These are phyloP conservation scores for Pisolithus microcarpus DNA, from an alignment of 768 basidiomycete genomes.

Conservation along the genomic window DNA sequence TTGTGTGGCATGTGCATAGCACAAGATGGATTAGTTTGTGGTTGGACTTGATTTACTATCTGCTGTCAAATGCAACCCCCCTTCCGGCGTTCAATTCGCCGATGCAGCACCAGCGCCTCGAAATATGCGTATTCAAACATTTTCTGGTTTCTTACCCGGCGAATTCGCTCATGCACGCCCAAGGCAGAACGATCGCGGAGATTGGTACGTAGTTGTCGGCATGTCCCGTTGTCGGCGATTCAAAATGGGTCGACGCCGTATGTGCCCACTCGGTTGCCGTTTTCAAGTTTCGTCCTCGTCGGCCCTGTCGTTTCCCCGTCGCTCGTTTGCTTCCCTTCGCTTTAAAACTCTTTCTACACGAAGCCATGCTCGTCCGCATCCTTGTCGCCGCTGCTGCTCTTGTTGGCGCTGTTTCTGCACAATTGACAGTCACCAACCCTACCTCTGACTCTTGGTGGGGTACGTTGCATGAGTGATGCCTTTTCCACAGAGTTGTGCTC, in stretches of 20 bases:
- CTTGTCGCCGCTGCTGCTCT: slow-evolving; percentile 34
- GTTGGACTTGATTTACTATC: too few relatives aligned
- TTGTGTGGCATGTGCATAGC: too few relatives aligned
- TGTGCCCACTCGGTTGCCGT: background rate
- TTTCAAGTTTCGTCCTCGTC: background rate
- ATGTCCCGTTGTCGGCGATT: background rate
- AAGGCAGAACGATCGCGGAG: background rate
- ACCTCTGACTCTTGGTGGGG: slow-evolving; percentile 52
- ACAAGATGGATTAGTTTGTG: too few relatives aligned
- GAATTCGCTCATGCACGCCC: too few relatives aligned
- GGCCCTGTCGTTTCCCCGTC: slow-evolving; percentile 9
- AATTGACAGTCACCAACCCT: slow-evolving; percentile 41
- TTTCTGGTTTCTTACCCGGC: too few relatives aligned
- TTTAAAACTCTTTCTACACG: slow-evolving; percentile 2
- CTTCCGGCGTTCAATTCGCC: too few relatives aligned
- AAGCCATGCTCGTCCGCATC: slow-evolving; percentile 28
- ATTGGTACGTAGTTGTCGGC: background rate
- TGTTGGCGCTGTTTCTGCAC: slow-evolving; percentile 31
- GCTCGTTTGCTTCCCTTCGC: slow-evolving; percentile 18
- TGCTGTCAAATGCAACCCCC: too few relatives aligned
- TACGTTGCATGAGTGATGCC: slow-evolving; percentile 25
- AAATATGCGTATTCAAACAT: too few relatives aligned
- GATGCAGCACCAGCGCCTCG: too few relatives aligned
- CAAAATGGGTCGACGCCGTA: background rate
- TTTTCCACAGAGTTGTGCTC: background rate